Base-by-base conservation (phyloP, 2,329 filamentous ascomycete genomes). In the Waltergamsia citrina region DNA sequence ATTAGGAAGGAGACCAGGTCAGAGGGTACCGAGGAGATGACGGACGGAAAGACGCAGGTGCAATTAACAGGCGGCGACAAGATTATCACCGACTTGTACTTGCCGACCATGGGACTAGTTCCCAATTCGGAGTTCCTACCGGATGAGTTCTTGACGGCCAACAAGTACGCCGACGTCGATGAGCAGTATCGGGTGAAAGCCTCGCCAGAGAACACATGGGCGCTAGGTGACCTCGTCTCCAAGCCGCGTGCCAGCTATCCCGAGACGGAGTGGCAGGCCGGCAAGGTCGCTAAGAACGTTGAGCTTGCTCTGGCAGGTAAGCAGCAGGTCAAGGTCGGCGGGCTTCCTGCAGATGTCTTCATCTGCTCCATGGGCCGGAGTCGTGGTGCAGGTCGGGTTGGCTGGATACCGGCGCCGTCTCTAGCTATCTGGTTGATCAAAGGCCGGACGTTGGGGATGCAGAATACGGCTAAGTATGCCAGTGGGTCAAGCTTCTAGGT, bases 101-200 rank as follows among this genome's bases (percentile, higher is more conserved):
- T 78, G 17, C 64, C 72, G 6, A 71, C 72, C 4, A 63, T 67
- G 44, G 74, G 74, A 21, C 51, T 74, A 26, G 46, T 57, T 15
- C 67, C 73, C 29, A 78, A 78, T 51, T 65, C 68, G 5, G 63
- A 65, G 26, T 77, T 63, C 49, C 43, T 78, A 5, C 64, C 67
- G 2, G 48, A 44, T 5, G 46, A 49, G 27, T 53, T 67, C 38
- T 56, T 74, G 6, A 62, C 58, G 15, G 57, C 61, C 15, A 52
- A 49, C 32, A 62, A 60, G 34, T 66, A 63, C 38, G 62, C 67
- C 34, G 51, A 59, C 11, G 62, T 71, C 2, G 69, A 78, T 44
- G 67, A 70, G 21, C 63, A 53, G 43, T 62, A 69, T 48, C 59
- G 57, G 23, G 69, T 71, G 23, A 6, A 27, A 27, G 59, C 57